Evolutionary conservation across 208 protist species (phyloP).

Genomic region (Acanthamoeba sp.): DNA sequence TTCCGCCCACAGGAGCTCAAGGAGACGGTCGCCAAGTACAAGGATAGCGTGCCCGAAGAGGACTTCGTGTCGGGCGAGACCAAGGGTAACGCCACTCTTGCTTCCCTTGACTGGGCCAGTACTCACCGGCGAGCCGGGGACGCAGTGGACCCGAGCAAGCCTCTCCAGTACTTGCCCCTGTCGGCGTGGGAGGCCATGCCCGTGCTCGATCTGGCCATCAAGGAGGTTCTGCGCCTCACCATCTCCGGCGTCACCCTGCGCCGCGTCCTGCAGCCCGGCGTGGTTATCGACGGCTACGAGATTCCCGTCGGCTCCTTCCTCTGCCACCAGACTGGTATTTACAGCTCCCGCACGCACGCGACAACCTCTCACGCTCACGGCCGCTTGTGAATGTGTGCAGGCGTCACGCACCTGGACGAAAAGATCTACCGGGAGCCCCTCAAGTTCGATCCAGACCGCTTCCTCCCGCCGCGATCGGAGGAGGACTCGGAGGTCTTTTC

Average conservation of each 20-base stretch:
- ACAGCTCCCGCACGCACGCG: not conserved
- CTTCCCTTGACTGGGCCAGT: not conserved
- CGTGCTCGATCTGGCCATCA: constrained; percentile 25
- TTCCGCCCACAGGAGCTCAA: not conserved
- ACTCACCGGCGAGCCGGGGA: not conserved
- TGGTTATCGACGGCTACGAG: constrained; percentile 50
- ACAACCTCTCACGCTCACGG: not conserved
- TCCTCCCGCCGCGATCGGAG: constrained; percentile 22
- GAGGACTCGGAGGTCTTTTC: constrained; percentile 2
- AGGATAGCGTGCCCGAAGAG: not conserved
- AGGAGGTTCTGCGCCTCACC: constrained; percentile 11
- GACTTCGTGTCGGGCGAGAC: not conserved
- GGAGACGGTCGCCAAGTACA: not conserved
- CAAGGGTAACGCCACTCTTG: not conserved
- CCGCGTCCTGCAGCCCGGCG: not conserved
- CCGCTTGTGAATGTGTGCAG: not conserved
- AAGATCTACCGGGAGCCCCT: constrained; percentile 26
- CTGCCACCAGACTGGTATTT: not conserved
- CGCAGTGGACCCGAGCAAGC: constrained; percentile 6
- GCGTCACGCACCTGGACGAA: constrained; percentile 4
- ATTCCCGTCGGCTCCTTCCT: constrained; percentile 61
- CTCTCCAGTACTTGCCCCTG: constrained; percentile 10
- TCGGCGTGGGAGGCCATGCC: constrained; percentile 50
- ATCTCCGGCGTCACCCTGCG: constrained; percentile 9
- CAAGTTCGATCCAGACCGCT: constrained; percentile 56